Conservation (phyloP, 306 rosid genomes). For the Phaseolus lunatus region DNA sequence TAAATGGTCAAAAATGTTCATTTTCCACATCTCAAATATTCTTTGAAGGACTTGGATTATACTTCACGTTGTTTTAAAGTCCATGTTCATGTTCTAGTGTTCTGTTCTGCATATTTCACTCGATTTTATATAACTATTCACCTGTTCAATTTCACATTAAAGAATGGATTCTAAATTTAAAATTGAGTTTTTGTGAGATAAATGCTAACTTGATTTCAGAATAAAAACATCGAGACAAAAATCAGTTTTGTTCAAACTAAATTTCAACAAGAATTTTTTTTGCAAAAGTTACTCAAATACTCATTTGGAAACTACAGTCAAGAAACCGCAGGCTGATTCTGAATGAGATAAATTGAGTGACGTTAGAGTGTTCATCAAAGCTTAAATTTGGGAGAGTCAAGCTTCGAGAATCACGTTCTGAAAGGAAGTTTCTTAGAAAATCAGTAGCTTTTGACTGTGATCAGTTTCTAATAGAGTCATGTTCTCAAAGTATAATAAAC, state of each 20-base stretch:
- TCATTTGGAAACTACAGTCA: neutral
- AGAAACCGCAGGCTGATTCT: neutral
- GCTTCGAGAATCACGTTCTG: conserved; percentile 19
- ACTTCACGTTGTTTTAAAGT: conserved; percentile 9
- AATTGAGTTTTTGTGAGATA: too few species aligned
- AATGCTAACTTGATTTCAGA: neutral
- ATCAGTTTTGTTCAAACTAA: too few species aligned
- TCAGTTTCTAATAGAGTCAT: conserved; percentile 15
- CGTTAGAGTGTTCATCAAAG: neutral
- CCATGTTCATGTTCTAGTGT: neutral
- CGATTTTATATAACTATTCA: too few species aligned
- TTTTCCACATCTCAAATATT: conserved; percentile 44
- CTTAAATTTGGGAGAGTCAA: neutral
- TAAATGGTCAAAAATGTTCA: conserved; percentile 38
- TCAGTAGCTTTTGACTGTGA: conserved; percentile 3
- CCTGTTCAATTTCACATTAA: too few species aligned
- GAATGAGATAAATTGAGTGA: neutral
- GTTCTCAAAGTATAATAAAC: neutral
- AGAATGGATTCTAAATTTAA: too few species aligned
- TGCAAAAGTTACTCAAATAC: neutral
- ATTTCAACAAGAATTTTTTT: neutral
- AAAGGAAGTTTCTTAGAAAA: conserved; percentile 32
- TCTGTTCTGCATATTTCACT: too few species aligned
- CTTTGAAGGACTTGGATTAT: neutral
- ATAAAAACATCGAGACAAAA: too few species aligned